Evolutionary conservation across 2,329 filamentous ascomycete genomes (phyloP).

Genomic region (Erysiphe pisi): DNA sequence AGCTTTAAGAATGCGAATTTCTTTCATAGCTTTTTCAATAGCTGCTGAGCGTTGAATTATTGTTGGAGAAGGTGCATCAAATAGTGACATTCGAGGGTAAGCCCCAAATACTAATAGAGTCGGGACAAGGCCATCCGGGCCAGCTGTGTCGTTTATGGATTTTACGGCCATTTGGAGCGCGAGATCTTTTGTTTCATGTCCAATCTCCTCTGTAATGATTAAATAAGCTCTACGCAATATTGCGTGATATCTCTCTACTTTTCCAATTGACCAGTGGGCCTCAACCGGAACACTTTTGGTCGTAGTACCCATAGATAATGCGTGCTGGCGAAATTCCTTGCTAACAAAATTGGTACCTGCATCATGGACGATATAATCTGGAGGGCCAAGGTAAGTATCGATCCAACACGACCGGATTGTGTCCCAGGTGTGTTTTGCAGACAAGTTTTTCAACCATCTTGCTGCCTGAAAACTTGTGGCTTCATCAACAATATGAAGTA

Average conservation of each 20-base stretch:
- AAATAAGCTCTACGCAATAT: not conserved
- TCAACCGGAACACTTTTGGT: conserved; percentile 25
- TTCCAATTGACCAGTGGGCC: conserved; percentile 7
- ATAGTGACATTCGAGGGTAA: not conserved
- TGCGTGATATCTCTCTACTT: not conserved
- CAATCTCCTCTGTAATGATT: too few relatives aligned
- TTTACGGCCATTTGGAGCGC: conserved; percentile 18
- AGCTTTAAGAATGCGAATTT: conserved; percentile 28
- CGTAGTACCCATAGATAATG: too few relatives aligned
- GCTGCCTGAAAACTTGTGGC: conserved; percentile 20
- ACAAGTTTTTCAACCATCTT: conserved; percentile 22
- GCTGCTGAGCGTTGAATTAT: conserved; percentile 8
- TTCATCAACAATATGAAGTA: conserved; percentile 28
- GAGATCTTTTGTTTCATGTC: not conserved
- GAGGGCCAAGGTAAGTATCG: not conserved
- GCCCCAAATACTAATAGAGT: not conserved
- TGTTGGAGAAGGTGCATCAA: not conserved
- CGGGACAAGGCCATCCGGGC: not conserved
- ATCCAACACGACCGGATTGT: not conserved
- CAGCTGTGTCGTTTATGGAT: conserved; percentile 19
- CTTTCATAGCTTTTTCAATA: conserved; percentile 29
- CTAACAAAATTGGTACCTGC: not conserved
- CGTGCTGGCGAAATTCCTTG: not conserved
- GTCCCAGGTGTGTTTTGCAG: conserved; percentile 12
- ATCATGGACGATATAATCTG: not conserved